Evolutionary conservation across 148 eudicot species (phyloP).

Genomic region (Chenopodium album): DNA sequence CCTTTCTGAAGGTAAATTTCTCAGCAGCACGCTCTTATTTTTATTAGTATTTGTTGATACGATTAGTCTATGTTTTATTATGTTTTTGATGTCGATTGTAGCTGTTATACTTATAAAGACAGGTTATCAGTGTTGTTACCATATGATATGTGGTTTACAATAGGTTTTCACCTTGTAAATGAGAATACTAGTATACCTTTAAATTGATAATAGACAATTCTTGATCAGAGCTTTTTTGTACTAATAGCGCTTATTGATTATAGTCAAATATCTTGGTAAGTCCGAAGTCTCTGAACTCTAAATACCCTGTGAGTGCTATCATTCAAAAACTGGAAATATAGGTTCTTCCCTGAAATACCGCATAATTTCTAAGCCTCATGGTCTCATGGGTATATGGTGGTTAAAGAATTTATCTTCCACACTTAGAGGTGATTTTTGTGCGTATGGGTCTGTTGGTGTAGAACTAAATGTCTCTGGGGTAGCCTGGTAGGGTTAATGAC

Average conservation of each 20-base stretch:
- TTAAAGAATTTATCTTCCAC: not conserved
- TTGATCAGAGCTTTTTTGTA: not conserved
- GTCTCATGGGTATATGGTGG: not conserved
- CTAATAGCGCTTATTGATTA: too few relatives aligned
- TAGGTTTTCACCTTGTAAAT: not conserved
- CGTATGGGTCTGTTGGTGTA: not conserved
- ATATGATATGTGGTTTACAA: not conserved
- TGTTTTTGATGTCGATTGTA: not conserved
- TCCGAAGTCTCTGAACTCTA: not conserved
- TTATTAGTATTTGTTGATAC: not conserved
- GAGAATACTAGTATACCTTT: not conserved
- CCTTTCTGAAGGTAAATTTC: constrained; percentile 45
- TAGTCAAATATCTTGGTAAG: not conserved
- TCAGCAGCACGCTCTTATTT: not conserved
- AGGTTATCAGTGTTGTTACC: not conserved
- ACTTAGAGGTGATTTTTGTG: not conserved
- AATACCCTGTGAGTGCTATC: not conserved
- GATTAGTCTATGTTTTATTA: not conserved
- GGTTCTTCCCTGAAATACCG: not conserved
- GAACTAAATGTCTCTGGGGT: not conserved
- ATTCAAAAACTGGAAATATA: not conserved
- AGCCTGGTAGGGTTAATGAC: too few relatives aligned
- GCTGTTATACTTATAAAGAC: not conserved
- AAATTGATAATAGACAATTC: not conserved
- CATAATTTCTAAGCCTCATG: not conserved